Base-by-base conservation (phyloP, 176 grass and related monocot species). In the Chrysopogon serrulatus region DNA sequence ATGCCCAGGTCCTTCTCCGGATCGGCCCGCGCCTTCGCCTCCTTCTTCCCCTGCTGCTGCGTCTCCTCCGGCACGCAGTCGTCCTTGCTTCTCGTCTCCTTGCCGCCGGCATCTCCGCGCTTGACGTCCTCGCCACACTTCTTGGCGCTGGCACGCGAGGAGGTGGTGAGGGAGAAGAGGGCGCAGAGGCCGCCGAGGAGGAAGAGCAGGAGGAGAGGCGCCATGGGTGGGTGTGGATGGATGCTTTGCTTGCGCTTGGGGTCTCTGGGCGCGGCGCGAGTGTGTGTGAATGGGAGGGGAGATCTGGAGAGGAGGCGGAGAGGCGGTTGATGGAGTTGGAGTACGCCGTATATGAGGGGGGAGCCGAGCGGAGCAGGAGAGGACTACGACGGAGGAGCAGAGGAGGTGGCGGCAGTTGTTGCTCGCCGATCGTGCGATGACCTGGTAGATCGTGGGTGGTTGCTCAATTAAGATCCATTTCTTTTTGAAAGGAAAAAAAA, bases 101-200 rank as follows among this genome's bases (percentile, higher is more conserved):
- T 8, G 62, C 1, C 19, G 4, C 26, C 16, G 28, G 10, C 18
- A 5, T 43, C 56, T 0, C 23, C 3, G 45, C 68, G 8, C 8
- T 26, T 63, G 15, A 18, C 18, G 16, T 0, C 6, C 23, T 15
- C 78, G 78, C 47, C 32, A 74, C 83, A 82, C 88, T 86, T 90
- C 72, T 86, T 90, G 41, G 15, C 31, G 41, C 51, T 0, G 76
- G 59, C 17, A 2, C 69, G 64, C 0, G 85, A 74, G 26, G 88
- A 71, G 33, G 88, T 54, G 6, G 91, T 39, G 4, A 77, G 5
- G 21, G 74, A 85, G 34, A 86, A 84, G 44, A 91, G 23, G 19
- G 83, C 89, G 79, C 81, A 86, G 47, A 94, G 83, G 79, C 86
- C 80, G 68, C 89, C 53, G 75, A 94, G 67, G 79, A 94, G 68